Base-by-base conservation (phyloP, 2,329 filamentous ascomycete species). In the Fusarium protoensiforme region DNA sequence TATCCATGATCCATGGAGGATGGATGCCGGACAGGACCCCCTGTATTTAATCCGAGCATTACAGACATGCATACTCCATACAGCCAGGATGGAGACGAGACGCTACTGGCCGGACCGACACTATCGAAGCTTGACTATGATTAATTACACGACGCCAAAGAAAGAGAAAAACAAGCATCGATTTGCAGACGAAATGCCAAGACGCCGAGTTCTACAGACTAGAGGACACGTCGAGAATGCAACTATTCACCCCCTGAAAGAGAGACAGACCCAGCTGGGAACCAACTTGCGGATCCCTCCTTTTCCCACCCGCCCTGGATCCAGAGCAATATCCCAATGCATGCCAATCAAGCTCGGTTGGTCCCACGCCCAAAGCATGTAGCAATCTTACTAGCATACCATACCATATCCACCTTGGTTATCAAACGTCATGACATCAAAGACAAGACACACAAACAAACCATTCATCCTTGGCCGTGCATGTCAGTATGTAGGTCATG, bases 361-460 rank as follows among this genome's bases (percentile, higher is more conserved):
- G 61, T 65, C 67, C 56, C 67, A 74, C 71, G 60, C 67, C 70
- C n/a, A 57, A 62, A 62, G 64, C 36, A 71, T 62, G 71, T 46
- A 61, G 71, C 29, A 73, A 73, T 73, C 41, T 73, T 69, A 73
- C 64, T 69, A 38, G 10, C 68, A 73, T 73, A 65, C 57, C 71
- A 60, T 69, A 38, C 7, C 68, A 73, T 73, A 65, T 51, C 71
- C 67, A 67, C 71, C 10, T 14, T 31, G 59, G 59, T 38, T 62
- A 67, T 58, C 73, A 41, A 39, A 61, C 16, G 41, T 60, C 56
- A 31, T 60, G 38, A 65, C 46, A 62, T 53, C 31, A 27, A 66
- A 59, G 59, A 69, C 56, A 65, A 27, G n/a, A 33, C 43, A 29
- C 29, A 48, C 43, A 27, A 18, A 33, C 43, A 29, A 48, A 48